Evolutionary conservation across 495 filamentous ascomycete genomes (phyloP), one percentile per base, ranked within the genome.

Genomic region (Penicillium tannophilum): DNA sequence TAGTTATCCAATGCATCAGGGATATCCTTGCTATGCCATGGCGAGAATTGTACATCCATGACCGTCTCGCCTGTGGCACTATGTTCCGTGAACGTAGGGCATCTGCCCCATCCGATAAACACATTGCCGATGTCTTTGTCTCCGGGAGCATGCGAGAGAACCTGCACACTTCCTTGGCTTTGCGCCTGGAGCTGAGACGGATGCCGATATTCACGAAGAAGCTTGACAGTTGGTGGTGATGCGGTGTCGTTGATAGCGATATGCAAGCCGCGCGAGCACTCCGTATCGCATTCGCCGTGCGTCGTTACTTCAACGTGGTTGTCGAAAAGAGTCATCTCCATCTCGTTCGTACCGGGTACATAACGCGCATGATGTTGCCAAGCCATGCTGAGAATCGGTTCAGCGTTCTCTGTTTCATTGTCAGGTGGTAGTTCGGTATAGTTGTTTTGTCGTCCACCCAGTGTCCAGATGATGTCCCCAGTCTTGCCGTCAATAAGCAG

Each of bases 401-500:
- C 58, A 17, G 20, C 26, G 31, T 6, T 6, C 2, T 31, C 36
- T 0, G 52, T 44, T 1, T 30, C 54, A 23, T 42, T 20, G 14
- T 16, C 33, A 2, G 17, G 39, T 0, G 59, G 35, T 19, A 62
- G 33, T 26, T 68, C 65, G 47, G 52, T 42, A 35, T 64, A 64
- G 42, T 60, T 31, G 43, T 63, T 68, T 19, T 20, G 49, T 16
- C 31, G 52, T 16, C 81, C 82, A 41, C 76, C 67, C 31, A 84
- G 64, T 8, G 71, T 74, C 82, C 81, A 84, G 55, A 83, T 74
- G 48, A 82, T 74, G 12, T 63, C 65, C 36, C 82, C 80, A 26
- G 75, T 72, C n/a, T 68, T 74, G 14, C 78, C 80, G 46, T 78
- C 76, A 55, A 84, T 76, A 41, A 79, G 77, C 61, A 74, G 73